Conservation (phyloP, 1,284 basidiomycete genomes). For the Rhodotorula sp. region DNA sequence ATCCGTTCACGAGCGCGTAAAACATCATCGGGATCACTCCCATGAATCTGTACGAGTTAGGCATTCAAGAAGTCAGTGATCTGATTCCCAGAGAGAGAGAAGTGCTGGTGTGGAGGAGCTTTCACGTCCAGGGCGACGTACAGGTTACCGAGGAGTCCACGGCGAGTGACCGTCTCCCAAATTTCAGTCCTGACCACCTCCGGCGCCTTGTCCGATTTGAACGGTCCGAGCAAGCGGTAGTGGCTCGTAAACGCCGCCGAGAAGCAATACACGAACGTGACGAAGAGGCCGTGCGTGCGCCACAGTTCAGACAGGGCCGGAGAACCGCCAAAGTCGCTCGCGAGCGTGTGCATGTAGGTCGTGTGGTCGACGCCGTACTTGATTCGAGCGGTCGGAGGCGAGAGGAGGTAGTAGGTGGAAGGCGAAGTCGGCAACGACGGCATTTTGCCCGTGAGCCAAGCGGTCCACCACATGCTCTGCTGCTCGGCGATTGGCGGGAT, state of each 20-base stretch:
- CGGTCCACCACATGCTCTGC: constrained; percentile 63
- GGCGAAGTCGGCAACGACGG: constrained; percentile 52
- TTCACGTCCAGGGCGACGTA: neutral
- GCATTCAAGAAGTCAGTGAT: neutral
- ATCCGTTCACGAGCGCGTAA: constrained; percentile 51
- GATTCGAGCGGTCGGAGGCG: constrained; percentile 58
- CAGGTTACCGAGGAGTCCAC: constrained; percentile 59
- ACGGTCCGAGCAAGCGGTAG: constrained; percentile 62
- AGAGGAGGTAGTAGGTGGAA: constrained; percentile 62
- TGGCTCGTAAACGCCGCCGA: constrained; percentile 64
- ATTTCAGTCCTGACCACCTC: constrained; percentile 60
- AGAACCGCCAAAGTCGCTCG: constrained; percentile 61
- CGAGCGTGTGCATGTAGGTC: constrained; percentile 61
- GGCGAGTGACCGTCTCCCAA: constrained; percentile 62
- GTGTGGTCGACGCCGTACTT: constrained; percentile 46
- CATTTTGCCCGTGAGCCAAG: constrained; percentile 54
- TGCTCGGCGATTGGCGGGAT: constrained; percentile 68
- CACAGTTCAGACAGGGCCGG: constrained; percentile 58
- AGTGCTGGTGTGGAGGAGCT: accelerated
- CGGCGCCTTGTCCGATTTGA: constrained; percentile 46
- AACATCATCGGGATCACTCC: constrained; percentile 55
- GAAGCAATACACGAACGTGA: constrained; percentile 62
- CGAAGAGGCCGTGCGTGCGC: constrained; percentile 57
- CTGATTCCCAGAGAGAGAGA: neutral
- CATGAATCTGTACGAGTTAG: constrained; percentile 54